Base-by-base conservation (phyloP, 257 asterid species). In the Capsicum chinense region DNA sequence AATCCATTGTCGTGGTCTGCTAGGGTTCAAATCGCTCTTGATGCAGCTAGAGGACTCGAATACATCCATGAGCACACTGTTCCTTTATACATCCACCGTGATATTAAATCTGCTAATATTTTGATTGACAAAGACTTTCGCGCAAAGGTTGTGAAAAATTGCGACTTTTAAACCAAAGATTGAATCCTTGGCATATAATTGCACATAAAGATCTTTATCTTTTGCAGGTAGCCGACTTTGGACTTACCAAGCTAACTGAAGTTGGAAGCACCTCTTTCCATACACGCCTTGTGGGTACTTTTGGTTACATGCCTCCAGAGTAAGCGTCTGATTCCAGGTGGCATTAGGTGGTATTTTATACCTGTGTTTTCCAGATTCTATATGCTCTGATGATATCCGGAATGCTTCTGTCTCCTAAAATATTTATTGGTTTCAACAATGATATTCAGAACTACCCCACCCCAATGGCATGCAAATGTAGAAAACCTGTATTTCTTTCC, bases 241-340 rank as follows among this genome's bases (percentile, higher is more conserved):
- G 98, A 5, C 97, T 95, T 26, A 70, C 98, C 9, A 95, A 92
- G 85, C 91, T 95, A 84, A 91, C 96, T n/a, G 96, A 92, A 88
- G 97, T 92, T 19, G 98, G 98, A 48, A 90, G 95, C 79, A 87
- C 89, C 63, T 95, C 98, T 68, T 63, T 95, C 39, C 96, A 91
- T 71, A 93, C 98, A 37, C 97, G 98, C 39, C 93, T 95, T 7
- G 94, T 93, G 67, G 98, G 98, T 12, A 93, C 98, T 3, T 93
- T 93, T 19, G 98, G 98, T 63, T 95, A 95, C 92, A 92, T 95
- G 97, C 93, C 97, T 79, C 98, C 98, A 17, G 98, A 93, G 97
- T 93, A 91, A 86, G 93, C 59, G 21, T 79, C 15, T 69, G 5
- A 50, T 66, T 59, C 58, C 17, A 4, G 13, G 62, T 74, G 80